Evolutionary conservation across 352 stramenopile genomes (phyloP).

Genomic region (Phytopythium ostracodes): DNA sequence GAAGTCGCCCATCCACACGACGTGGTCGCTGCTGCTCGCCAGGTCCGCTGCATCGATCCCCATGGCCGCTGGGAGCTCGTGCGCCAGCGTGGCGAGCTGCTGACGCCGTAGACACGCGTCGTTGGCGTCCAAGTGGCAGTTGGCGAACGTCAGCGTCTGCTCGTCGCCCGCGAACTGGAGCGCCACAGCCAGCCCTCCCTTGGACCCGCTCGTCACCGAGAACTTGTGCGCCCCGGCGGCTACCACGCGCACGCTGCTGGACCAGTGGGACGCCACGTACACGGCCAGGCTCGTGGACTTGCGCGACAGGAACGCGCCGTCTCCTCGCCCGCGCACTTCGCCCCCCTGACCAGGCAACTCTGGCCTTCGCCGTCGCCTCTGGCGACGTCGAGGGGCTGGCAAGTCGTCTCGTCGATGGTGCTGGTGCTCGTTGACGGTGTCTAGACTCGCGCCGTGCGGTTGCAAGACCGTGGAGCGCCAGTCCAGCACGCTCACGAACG

Average conservation of each 20-base stretch:
- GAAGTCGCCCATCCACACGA: constrained; percentile 81
- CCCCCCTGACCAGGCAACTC: constrained; percentile 18
- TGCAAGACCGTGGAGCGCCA: neutral
- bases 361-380: too few relatives aligned
- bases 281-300: constrained; percentile 70
- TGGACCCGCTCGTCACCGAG: constrained; percentile 40
- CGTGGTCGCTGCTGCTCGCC: constrained; percentile 58
- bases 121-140: constrained; percentile 71
- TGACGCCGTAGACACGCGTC: constrained; percentile 36
- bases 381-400: neutral
- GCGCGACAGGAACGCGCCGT: constrained; percentile 52
- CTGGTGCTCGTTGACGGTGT: neutral
- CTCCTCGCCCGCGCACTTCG: constrained; percentile 51
- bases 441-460: neutral
- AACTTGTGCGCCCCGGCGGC: constrained; percentile 59
- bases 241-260: constrained; percentile 37
- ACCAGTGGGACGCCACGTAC: constrained; percentile 41
- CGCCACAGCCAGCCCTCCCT: constrained; percentile 54
- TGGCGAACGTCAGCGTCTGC: constrained; percentile 61
- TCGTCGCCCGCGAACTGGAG: constrained; percentile 36
- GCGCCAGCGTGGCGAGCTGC: constrained; percentile 48
- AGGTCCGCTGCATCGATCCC: constrained; percentile 15
- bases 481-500: constrained; percentile 4
- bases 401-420: neutral
- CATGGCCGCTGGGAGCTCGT: constrained; percentile 42